Evolutionary conservation across 495 filamentous ascomycete genomes (phyloP).

Genomic region (Penicillium samsonianum): DNA sequence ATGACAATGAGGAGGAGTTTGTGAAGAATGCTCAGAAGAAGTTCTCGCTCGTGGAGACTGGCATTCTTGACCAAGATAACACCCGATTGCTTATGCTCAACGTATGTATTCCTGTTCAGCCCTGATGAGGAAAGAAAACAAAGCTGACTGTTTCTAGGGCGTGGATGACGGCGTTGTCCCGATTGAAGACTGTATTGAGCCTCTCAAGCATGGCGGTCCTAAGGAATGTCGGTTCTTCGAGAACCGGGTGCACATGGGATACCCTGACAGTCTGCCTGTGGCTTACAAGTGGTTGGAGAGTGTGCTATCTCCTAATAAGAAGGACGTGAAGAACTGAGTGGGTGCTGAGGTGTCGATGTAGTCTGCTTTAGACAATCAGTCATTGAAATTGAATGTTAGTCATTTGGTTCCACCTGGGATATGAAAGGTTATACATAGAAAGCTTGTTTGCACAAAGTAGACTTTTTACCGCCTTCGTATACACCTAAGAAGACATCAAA

Average conservation of each 20-base stretch:
- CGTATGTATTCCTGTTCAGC: slow-evolving; percentile 38
- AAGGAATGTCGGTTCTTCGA: slow-evolving; percentile 73
- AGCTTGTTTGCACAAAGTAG: no score
- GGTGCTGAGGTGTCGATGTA: neutral
- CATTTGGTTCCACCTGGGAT: neutral
- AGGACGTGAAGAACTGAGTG: slow-evolving; percentile 28
- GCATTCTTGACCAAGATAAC: slow-evolving; percentile 63
- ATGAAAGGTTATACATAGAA: no score
- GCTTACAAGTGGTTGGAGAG: slow-evolving; percentile 43
- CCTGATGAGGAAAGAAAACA: neutral
- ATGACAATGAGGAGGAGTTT: slow-evolving; percentile 58
- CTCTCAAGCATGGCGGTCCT: slow-evolving; percentile 67
- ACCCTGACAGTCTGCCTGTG: slow-evolving; percentile 48
- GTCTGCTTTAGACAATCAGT: neutral
- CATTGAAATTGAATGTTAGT: neutral
- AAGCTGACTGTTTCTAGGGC: slow-evolving; percentile 47
- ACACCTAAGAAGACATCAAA: no score
- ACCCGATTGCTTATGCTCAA: slow-evolving; percentile 69
- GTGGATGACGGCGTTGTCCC: slow-evolving; percentile 72
- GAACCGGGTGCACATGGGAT: slow-evolving; percentile 65
- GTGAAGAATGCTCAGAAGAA: slow-evolving; percentile 60
- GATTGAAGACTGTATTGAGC: slow-evolving; percentile 71
- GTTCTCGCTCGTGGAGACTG: slow-evolving; percentile 73
- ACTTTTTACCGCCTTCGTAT: no score
- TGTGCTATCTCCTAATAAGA: slow-evolving; percentile 29